Percentiles rank a stretch among this genome's conserved stretches.
Evolutionary conservation across 352 stramenopile species (phyloP).

Genomic region (Phytophthora syringae): DNA sequence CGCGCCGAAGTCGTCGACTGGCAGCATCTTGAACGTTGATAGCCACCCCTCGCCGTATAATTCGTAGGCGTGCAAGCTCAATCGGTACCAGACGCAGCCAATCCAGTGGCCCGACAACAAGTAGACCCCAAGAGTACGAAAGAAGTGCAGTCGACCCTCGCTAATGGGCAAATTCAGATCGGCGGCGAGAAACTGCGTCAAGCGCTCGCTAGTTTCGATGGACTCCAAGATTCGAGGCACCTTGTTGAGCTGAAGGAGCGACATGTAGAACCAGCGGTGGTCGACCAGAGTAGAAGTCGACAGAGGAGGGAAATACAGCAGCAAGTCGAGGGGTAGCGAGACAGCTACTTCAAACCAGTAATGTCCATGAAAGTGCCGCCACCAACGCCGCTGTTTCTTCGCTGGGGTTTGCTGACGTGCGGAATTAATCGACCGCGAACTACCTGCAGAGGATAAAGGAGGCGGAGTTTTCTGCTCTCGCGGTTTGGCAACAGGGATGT

Average conservation of each 20-base stretch:
- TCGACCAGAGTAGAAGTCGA: slow-evolving; percentile 13
- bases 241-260: slow-evolving; percentile 70
- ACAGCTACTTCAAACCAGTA: slow-evolving; percentile 43
- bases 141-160: slow-evolving; percentile 60
- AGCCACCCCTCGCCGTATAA: slow-evolving; percentile 67
- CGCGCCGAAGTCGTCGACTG: slow-evolving; percentile 48
- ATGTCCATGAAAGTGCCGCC: slow-evolving; percentile 4
- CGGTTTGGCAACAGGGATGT: slow-evolving; percentile 10
- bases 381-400: slow-evolving; percentile 12
- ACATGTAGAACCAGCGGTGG: slow-evolving; percentile 63
- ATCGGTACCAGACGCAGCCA: slow-evolving; percentile 66
- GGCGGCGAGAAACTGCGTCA: slow-evolving; percentile 56
- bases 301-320: slow-evolving; percentile 53
- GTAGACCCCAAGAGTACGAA: slow-evolving; percentile 56
- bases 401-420: background rate
- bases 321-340: slow-evolving; percentile 53
- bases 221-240: slow-evolving; percentile 54
- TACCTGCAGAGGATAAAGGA: slow-evolving; percentile 7
- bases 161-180: slow-evolving; percentile 61
- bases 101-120: slow-evolving; percentile 74
- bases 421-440: background rate
- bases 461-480: background rate
- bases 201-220: slow-evolving; percentile 54
- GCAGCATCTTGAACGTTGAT: slow-evolving; percentile 58
- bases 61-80: slow-evolving; percentile 51